phyloP scores from a whole-genome alignment of 2,329 filamentous ascomycete genomes.

The Trichoderma semiorbis region DNA sequence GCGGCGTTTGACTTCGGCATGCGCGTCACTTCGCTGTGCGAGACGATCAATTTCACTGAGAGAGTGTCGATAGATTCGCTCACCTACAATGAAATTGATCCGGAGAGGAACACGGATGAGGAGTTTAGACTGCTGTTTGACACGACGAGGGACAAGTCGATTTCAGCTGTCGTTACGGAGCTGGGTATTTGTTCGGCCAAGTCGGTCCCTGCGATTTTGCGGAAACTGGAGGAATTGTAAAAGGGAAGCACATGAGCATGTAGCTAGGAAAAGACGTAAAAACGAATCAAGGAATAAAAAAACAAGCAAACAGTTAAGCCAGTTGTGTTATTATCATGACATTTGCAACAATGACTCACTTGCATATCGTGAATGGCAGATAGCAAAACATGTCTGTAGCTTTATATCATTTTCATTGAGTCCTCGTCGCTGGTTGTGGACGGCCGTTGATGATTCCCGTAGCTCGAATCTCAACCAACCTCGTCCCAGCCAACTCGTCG shows the following conservation, averaged over 20 bases:
- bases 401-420: background rate
- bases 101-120: slow-evolving; percentile 57
- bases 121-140: slow-evolving; percentile 76
- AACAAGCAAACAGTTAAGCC: background rate
- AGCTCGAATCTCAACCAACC: background rate
- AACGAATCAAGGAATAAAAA: background rate
- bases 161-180: slow-evolving; percentile 88
- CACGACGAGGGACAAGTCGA: slow-evolving; percentile 80
- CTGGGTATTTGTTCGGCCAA: slow-evolving; percentile 82
- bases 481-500: background rate
- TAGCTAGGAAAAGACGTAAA: background rate
- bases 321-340: background rate
- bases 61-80: slow-evolving; percentile 88
- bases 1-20: slow-evolving; percentile 71
- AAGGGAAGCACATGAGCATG: background rate
- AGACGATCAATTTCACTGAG: slow-evolving; percentile 88
- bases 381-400: background rate
- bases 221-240: slow-evolving; percentile 56
- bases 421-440: background rate
- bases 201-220: slow-evolving; percentile 66
- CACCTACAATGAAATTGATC: slow-evolving; percentile 89
- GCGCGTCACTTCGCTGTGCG: slow-evolving; percentile 84
- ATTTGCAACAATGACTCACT: background rate
- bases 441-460: background rate
- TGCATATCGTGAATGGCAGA: background rate